A percentile compares a stretch with the other conserved stretches of the same genome.
These are phyloP conservation scores for Eucalyptus erythrocorys DNA, from an alignment of 345 rosid genomes.

Conservation along the genomic window DNA sequence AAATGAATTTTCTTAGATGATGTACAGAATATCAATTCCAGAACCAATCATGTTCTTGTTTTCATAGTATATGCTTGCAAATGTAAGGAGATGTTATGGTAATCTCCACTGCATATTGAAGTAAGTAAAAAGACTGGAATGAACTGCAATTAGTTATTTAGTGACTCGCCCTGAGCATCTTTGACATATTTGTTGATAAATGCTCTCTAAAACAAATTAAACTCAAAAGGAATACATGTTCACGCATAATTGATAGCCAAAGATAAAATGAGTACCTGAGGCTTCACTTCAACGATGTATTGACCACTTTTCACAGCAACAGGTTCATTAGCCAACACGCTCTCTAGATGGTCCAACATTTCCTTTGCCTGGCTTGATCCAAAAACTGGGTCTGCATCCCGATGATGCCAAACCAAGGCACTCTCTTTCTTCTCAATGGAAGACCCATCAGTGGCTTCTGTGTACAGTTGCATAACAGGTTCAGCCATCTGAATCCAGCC, in stretches of 20 bases:
- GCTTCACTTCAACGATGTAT: slow-evolving; percentile 67
- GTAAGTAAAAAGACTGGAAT: background rate
- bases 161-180: background rate
- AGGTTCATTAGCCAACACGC: slow-evolving; percentile 69
- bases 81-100: background rate
- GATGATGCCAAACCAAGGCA: slow-evolving; percentile 68
- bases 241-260: background rate
- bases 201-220: background rate
- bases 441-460: slow-evolving; percentile 74
- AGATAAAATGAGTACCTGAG: slow-evolving; percentile 30
- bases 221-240: background rate
- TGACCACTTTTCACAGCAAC: slow-evolving; percentile 66
- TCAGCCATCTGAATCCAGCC: slow-evolving; percentile 65
- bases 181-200: background rate
- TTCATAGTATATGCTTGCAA: background rate
- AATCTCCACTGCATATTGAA: background rate
- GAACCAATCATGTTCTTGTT: background rate
- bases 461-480: slow-evolving; percentile 63
- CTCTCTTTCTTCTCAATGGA: slow-evolving; percentile 59
- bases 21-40: background rate
- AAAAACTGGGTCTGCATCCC: slow-evolving; percentile 66
- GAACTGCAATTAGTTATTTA: background rate
- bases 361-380: slow-evolving; percentile 79
- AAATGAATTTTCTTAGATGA: background rate
- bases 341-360: slow-evolving; percentile 68